These are phyloP conservation scores for Cutaneotrichosporon sp. DNA, from an alignment of 1,284 basidiomycete species.

Conservation along the genomic window DNA sequence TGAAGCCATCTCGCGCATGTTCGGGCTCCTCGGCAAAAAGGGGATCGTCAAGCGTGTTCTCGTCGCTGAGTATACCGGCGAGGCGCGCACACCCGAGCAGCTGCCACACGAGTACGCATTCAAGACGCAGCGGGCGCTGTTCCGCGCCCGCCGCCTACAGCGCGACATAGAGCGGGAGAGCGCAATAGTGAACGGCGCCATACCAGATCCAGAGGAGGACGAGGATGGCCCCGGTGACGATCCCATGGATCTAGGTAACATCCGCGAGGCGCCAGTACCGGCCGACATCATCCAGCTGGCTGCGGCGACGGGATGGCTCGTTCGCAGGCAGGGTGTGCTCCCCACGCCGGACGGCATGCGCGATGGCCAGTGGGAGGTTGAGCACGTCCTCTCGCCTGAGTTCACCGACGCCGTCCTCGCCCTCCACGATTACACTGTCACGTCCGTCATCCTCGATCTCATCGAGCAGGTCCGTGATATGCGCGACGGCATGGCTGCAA, in stretches of 20 bases:
- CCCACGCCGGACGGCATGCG: not conserved
- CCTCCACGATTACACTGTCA: not conserved
- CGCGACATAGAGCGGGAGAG: not conserved
- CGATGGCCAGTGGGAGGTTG: conserved; percentile 5
- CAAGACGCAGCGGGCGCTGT: not conserved
- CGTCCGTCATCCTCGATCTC: not conserved
- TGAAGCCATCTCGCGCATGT: not conserved
- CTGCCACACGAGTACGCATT: conserved; percentile 5
- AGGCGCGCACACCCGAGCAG: not conserved
- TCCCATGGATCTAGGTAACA: not conserved
- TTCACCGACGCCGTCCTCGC: not conserved
- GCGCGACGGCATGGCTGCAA: not conserved
- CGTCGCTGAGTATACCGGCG: conserved; percentile 7
- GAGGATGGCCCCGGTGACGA: not conserved
- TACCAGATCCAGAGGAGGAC: too few relatives aligned
- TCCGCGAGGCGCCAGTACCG: conserved; percentile 1
- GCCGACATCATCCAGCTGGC: not conserved
- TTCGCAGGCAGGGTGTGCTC: not conserved
- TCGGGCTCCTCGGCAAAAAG: not conserved
- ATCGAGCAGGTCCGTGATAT: conserved; percentile 1
- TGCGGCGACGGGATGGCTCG: not conserved
- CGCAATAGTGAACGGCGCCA: too few relatives aligned
- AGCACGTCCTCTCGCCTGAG: not conserved
- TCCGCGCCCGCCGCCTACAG: not conserved
- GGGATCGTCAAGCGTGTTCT: not conserved